A percentile compares a stretch with the other conserved stretches of the same genome.
Evolutionary conservation across 805 yeast genomes (phyloP).

Genomic region (Hanseniaspora opuntiae): DNA sequence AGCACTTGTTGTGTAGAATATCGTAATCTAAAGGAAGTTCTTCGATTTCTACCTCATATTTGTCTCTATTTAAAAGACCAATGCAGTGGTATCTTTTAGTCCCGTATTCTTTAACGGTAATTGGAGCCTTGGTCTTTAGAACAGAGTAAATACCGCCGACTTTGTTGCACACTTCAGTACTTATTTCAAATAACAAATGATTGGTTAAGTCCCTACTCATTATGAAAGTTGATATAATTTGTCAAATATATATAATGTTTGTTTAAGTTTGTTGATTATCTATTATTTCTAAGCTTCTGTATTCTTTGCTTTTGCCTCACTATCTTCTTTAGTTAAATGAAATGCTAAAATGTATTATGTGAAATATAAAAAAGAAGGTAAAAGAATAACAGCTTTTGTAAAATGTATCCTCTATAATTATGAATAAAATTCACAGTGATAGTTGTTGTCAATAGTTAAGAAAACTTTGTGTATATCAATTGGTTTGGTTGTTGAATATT

Average conservation of each 20-base stretch:
- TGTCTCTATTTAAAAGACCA: slow-evolving; percentile 69
- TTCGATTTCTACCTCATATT: slow-evolving; percentile 73
- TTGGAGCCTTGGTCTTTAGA: slow-evolving; percentile 89
- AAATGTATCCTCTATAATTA: no score
- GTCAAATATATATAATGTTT: no score
- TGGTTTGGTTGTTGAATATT: no score
- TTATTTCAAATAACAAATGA: slow-evolving; percentile 81
- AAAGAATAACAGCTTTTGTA: neutral
- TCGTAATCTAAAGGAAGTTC: slow-evolving; percentile 48
- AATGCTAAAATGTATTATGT: no score
- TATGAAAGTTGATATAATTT: neutral
- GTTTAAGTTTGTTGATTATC: no score
- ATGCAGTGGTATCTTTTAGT: slow-evolving; percentile 71
- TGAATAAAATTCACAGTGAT: no score
- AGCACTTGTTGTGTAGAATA: slow-evolving; percentile 16
- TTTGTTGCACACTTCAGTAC: slow-evolving; percentile 94
- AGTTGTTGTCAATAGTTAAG: no score
- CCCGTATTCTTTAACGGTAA: slow-evolving; percentile 77
- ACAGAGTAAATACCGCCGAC: slow-evolving; percentile 98
- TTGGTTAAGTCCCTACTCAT: slow-evolving; percentile 78
- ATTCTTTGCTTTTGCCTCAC: no score
- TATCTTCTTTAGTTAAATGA: no score
- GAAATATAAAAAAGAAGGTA: no score
- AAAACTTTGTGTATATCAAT: no score
- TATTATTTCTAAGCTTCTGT: no score